Evolutionary conservation across 345 rosid species (phyloP).

Genomic region (Citrus sp.): DNA sequence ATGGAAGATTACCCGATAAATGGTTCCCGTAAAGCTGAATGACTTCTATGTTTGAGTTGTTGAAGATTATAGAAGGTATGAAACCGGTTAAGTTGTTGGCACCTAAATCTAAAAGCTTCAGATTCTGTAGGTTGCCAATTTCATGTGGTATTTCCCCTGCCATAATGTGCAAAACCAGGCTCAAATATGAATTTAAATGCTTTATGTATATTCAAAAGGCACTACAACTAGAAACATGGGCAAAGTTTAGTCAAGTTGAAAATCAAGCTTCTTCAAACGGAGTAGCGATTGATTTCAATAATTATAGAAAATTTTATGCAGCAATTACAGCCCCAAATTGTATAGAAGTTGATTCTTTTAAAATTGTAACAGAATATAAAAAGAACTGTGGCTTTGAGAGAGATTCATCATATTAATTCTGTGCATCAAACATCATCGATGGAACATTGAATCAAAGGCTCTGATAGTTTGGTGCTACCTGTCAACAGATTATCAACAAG

Average conservation of each 20-base stretch:
- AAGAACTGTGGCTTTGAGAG: background rate
- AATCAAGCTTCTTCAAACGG: background rate
- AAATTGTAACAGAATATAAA: background rate
- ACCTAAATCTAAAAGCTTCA: background rate
- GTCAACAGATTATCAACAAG: background rate
- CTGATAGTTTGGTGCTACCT: background rate
- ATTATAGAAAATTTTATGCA: background rate
- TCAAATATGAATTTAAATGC: no score
- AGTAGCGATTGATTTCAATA: background rate
- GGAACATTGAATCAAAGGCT: background rate
- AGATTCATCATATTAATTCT: background rate
- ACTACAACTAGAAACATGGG: no score
- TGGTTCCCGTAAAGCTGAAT: background rate
- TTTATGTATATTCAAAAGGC: no score
- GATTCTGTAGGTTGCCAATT: background rate
- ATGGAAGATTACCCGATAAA: slow-evolving; percentile 12
- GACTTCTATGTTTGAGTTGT: background rate
- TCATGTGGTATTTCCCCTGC: background rate
- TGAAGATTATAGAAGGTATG: background rate
- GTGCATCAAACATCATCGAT: background rate
- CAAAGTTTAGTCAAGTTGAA: no score
- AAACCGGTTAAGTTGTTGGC: background rate
- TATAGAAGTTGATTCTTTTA: background rate
- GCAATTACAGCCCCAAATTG: background rate
- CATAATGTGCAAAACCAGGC: background rate